Evolutionary conservation across 257 asterid genomes (phyloP).

Genomic region (Fraxinus americana): DNA sequence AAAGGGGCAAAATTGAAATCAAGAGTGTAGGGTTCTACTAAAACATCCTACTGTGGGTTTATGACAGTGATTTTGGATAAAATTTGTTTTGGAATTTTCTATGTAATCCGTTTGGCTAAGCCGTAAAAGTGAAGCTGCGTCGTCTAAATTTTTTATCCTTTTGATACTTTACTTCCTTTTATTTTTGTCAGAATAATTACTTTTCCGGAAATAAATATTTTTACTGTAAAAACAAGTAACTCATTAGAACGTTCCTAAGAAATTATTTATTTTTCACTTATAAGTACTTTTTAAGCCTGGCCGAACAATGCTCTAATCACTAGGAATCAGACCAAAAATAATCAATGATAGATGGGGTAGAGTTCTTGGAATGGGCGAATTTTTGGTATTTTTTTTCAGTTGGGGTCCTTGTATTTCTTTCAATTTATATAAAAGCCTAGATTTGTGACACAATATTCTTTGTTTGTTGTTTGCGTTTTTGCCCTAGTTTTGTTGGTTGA

Average conservation of each 20-base stretch:
- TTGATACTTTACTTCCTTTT: neutral
- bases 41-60: conserved; percentile 2
- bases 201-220: too few relatives aligned
- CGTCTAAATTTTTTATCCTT: too few relatives aligned
- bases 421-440: neutral
- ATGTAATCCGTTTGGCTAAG: neutral
- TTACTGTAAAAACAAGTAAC: too few relatives aligned
- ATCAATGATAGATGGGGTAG: neutral
- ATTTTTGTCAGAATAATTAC: neutral
- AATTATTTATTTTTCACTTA: neutral
- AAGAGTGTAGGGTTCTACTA: conserved; percentile 6
- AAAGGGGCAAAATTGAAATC: conserved; percentile 17
- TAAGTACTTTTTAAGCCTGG: neutral
- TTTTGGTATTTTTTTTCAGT: neutral
- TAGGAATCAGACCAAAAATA: neutral
- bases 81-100: conserved; percentile 2
- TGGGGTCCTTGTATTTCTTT: neutral
- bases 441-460: neutral
- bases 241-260: too few relatives aligned
- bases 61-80: conserved; percentile 23
- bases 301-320: neutral
- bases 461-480: neutral
- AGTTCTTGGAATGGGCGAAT: neutral
- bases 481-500: neutral
- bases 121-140: neutral